A percentile compares a stretch with the other conserved stretches of the same genome.
phyloP scores from a whole-genome alignment of 345 rosid genomes.

The Syzygium aromaticum region DNA sequence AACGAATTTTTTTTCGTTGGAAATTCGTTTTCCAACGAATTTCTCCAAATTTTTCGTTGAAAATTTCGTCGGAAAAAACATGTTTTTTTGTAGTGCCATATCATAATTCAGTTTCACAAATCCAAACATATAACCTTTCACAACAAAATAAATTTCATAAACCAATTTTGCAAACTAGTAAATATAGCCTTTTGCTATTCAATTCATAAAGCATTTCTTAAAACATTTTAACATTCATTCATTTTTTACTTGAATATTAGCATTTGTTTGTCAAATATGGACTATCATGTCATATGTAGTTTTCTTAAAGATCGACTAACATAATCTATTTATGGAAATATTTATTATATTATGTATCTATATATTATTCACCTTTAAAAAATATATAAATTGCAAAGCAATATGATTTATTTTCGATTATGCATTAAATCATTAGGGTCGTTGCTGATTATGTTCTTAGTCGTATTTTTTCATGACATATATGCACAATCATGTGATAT shows the following conservation, averaged over 20 bases:
- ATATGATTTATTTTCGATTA: background rate
- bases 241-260: no score
- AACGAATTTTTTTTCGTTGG: no score
- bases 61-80: no score
- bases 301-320: no score
- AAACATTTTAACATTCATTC: background rate
- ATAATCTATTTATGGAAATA: background rate
- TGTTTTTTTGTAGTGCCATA: no score
- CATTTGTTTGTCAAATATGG: background rate
- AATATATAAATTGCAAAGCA: background rate
- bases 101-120: background rate
- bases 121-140: background rate
- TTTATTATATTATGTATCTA: background rate
- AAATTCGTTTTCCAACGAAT: no score
- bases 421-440: background rate
- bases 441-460: accelerated
- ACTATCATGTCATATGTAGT: background rate
- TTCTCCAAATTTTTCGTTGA: no score
- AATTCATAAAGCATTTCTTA: background rate
- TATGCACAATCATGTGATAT: background rate
- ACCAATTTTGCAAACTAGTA: no score
- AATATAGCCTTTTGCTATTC: background rate
- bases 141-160: no score
- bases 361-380: background rate
- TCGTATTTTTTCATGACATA: background rate